Conservation (phyloP, 1,139 yeast genomes). For the Nakaseomyces glabratus region DNA sequence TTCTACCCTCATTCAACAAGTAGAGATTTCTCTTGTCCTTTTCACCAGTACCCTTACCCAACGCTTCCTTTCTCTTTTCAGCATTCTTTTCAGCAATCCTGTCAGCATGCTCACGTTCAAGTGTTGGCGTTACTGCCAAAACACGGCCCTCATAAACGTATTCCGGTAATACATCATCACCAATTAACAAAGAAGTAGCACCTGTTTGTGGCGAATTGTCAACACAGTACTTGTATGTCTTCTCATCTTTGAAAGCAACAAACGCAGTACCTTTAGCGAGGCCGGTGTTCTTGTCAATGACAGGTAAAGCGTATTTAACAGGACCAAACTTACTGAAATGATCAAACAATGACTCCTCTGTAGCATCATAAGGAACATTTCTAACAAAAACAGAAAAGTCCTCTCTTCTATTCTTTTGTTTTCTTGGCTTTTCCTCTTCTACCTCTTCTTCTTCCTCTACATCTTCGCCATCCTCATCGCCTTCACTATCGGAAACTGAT, state of each 20-base stretch:
- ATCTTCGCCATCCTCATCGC: conserved; percentile 31
- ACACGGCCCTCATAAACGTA: conserved; percentile 93
- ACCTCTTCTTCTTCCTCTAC: conserved; percentile 32
- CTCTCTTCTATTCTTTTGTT: conserved; percentile 53
- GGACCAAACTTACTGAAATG: conserved; percentile 82
- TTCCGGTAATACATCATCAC: conserved; percentile 84
- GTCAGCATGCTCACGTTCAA: conserved; percentile 79
- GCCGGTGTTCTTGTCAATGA: conserved; percentile 75
- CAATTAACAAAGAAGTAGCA: conserved; percentile 69
- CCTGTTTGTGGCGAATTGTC: conserved; percentile 71
- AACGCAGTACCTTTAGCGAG: conserved; percentile 92
- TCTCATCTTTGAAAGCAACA: conserved; percentile 66
- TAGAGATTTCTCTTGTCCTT: conserved; percentile 79
- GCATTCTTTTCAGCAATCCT: conserved; percentile 67
- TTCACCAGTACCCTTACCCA: conserved; percentile 75
- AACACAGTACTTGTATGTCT: conserved; percentile 59
- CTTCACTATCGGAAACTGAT: conserved; percentile 27
- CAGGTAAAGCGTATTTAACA: conserved; percentile 89
- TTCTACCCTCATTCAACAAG: conserved; percentile 88
- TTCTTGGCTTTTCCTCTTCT: conserved; percentile 32
- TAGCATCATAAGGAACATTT: conserved; percentile 92
- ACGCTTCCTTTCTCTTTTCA: conserved; percentile 57
- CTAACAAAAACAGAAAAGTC: conserved; percentile 72
- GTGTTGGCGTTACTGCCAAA: conserved; percentile 72
- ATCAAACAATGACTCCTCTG: conserved; percentile 61